Percentiles rank a stretch among this genome's conserved stretches.
phyloP scores from a whole-genome alignment of 2,329 filamentous ascomycete species.

The Xylariaceae sp. region DNA sequence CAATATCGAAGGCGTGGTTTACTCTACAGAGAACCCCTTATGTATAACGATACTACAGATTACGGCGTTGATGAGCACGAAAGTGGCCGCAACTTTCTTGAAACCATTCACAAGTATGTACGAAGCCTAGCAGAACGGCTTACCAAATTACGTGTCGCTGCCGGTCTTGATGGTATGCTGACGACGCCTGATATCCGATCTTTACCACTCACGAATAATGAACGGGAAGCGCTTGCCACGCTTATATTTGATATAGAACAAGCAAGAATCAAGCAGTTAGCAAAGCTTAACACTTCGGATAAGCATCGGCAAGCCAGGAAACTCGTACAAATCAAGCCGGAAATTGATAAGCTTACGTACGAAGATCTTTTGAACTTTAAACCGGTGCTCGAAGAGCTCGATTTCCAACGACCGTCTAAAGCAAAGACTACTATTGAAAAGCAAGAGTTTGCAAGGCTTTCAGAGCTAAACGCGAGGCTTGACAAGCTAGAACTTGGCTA shows the following conservation, averaged over 20 bases:
- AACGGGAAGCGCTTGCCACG: constrained; percentile 13
- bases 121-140: constrained; percentile 65
- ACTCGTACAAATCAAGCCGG: background rate
- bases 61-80: constrained; percentile 79
- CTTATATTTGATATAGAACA: constrained; percentile 22
- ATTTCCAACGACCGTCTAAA: constrained; percentile 26
- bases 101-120: constrained; percentile 77
- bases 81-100: constrained; percentile 80
- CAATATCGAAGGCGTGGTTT: constrained; percentile 68
- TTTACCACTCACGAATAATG: constrained; percentile 13
- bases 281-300: background rate
- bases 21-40: constrained; percentile 65
- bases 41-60: constrained; percentile 73
- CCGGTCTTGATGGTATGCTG: constrained; percentile 54
- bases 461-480: constrained; percentile 20
- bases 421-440: constrained; percentile 26
- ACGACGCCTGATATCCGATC: constrained; percentile 26
- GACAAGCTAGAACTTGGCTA: constrained; percentile 26
- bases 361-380: constrained; percentile 24
- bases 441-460: constrained; percentile 25
- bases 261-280: constrained; percentile 16
- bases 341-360: constrained; percentile 7
- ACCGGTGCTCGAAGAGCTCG: constrained; percentile 22
- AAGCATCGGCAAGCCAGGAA: background rate
- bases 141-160: constrained; percentile 55